phyloP scores from a whole-genome alignment of 768 basidiomycete genomes.

The Auriscalpium vulgare region DNA sequence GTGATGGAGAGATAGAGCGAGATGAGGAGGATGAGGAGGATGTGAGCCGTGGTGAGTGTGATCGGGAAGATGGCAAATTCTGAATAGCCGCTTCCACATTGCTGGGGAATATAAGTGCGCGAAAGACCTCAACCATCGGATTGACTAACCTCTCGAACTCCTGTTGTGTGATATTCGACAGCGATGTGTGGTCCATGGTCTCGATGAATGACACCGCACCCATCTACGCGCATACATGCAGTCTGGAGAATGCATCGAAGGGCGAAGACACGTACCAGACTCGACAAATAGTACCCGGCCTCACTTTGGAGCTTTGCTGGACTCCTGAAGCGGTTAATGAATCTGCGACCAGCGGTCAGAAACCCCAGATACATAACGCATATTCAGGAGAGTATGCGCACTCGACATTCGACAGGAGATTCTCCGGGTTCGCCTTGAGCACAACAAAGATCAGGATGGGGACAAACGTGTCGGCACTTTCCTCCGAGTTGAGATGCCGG shows the following conservation, averaged over 20 bases:
- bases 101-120: constrained; percentile 15
- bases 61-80: constrained; percentile 31
- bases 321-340: constrained; percentile 92
- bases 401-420: constrained; percentile 94
- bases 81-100: constrained; percentile 59
- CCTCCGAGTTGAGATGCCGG: constrained; percentile 75
- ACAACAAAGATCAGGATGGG: constrained; percentile 93
- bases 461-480: constrained; percentile 91
- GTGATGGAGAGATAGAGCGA: constrained; percentile 24
- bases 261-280: constrained; percentile 56
- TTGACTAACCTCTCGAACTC: constrained; percentile 74
- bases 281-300: constrained; percentile 94
- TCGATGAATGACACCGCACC: constrained; percentile 97
- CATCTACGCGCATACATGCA: constrained; percentile 44
- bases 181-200: constrained; percentile 90
- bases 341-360: constrained; percentile 37
- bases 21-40: constrained; percentile 24
- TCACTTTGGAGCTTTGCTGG: constrained; percentile 88
- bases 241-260: not conserved
- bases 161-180: constrained; percentile 89
- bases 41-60: constrained; percentile 24
- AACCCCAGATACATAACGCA: not conserved
- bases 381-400: constrained; percentile 29
- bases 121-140: not conserved
- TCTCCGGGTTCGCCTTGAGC: constrained; percentile 87